phyloP scores from a whole-genome alignment of 2,329 filamentous ascomycete species.

The Stagonosporopsis rhizophila region DNA sequence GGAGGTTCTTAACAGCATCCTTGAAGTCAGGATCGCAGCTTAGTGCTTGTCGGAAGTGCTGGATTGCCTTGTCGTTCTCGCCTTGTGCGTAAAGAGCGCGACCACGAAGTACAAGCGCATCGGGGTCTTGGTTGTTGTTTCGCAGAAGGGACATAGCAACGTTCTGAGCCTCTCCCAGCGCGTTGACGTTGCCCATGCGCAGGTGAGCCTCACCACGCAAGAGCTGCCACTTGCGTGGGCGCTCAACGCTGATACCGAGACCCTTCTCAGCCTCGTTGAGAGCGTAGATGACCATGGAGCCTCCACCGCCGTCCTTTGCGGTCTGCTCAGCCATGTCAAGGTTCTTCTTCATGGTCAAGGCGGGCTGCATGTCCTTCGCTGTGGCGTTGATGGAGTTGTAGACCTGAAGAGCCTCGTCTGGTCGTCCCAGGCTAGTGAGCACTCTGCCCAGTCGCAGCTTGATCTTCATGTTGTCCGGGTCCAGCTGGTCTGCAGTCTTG shows the following conservation, averaged over 20 bases:
- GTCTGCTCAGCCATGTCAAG: slow-evolving; percentile 80
- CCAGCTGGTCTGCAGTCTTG: slow-evolving; percentile 79
- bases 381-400: slow-evolving; percentile 83
- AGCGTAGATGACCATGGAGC: slow-evolving; percentile 90
- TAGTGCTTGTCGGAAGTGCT: slow-evolving; percentile 88
- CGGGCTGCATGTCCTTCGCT: slow-evolving; percentile 83
- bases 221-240: slow-evolving; percentile 91
- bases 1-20: slow-evolving; percentile 85
- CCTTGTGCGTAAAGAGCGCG: slow-evolving; percentile 88
- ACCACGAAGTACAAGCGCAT: slow-evolving; percentile 88
- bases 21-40: slow-evolving; percentile 91
- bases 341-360: slow-evolving; percentile 84
- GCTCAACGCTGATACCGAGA: slow-evolving; percentile 75
- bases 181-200: slow-evolving; percentile 89
- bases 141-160: slow-evolving; percentile 88
- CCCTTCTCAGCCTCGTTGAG: slow-evolving; percentile 87
- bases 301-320: slow-evolving; percentile 75
- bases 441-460: slow-evolving; percentile 87
- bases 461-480: slow-evolving; percentile 87
- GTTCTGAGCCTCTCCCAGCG: slow-evolving; percentile 89
- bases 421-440: slow-evolving; percentile 84
- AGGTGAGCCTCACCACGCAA: slow-evolving; percentile 91
- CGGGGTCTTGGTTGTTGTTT: slow-evolving; percentile 87
- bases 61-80: slow-evolving; percentile 92
- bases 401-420: slow-evolving; percentile 83